A percentile compares a stretch with the other conserved stretches of the same genome.
These are phyloP conservation scores for Ophiostoma ips DNA, from an alignment of 2,329 filamentous ascomycete genomes.

Conservation along the genomic window DNA sequence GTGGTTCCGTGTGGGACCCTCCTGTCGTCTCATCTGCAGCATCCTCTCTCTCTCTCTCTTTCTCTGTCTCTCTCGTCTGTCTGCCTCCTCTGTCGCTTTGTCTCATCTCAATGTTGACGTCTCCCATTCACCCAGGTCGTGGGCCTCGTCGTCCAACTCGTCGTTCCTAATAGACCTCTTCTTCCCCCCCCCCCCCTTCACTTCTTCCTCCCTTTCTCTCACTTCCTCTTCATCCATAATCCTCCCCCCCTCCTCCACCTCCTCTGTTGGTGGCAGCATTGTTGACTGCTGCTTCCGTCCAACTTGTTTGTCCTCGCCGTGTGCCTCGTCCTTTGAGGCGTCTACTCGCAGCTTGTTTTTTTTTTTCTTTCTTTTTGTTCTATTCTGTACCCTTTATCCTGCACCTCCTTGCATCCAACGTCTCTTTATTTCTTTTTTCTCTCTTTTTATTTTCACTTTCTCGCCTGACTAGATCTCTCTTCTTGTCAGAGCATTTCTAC, in stretches of 20 bases:
- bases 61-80: not conserved
- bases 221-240: not conserved
- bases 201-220: not conserved
- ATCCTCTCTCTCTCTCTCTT: not conserved
- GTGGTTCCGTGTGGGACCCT: slow-evolving; percentile 1
- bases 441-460: too few relatives aligned
- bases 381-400: too few relatives aligned
- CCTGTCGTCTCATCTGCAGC: not conserved
- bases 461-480: too few relatives aligned
- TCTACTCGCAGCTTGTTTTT: too few relatives aligned
- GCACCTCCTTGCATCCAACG: too few relatives aligned
- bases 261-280: not conserved
- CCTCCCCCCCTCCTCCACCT: not conserved
- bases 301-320: too few relatives aligned
- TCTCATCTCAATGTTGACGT: not conserved
- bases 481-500: too few relatives aligned
- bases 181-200: not conserved
- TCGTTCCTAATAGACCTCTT: not conserved
- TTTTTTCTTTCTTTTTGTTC: too few relatives aligned
- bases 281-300: too few relatives aligned
- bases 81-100: too few relatives aligned
- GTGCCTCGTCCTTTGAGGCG: too few relatives aligned
- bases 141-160: not conserved
- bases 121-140: not conserved
- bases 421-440: too few relatives aligned